Conservation (phyloP, 805 yeast species). For the Saccharomyces eubayanus region DNA sequence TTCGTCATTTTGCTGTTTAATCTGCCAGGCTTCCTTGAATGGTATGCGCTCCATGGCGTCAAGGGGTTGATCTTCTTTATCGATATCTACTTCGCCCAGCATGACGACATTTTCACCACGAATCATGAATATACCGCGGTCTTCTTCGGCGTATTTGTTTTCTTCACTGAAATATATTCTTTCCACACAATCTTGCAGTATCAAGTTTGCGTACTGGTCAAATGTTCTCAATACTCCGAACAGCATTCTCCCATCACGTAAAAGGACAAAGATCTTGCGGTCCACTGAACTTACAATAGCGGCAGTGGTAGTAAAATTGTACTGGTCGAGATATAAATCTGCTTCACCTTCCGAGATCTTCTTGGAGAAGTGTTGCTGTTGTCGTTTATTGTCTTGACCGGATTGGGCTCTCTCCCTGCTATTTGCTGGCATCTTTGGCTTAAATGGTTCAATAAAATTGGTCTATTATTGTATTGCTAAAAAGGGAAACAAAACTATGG, state of each 20-base stretch:
- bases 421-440: not conserved
- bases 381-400: not conserved
- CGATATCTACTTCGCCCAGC: conserved; percentile 89
- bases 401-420: conserved; percentile 1
- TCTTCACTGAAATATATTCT: conserved; percentile 59
- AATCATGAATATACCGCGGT: conserved; percentile 73
- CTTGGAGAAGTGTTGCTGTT: conserved; percentile 12
- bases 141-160: conserved; percentile 61
- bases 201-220: conserved; percentile 90
- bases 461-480: not conserved
- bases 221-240: conserved; percentile 89
- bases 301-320: conserved; percentile 81
- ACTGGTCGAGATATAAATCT: conserved; percentile 65
- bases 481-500: not conserved
- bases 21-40: conserved; percentile 51
- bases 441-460: not conserved
- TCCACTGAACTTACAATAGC: conserved; percentile 85
- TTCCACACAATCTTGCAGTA: conserved; percentile 84
- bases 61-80: conserved; percentile 67
- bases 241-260: conserved; percentile 83
- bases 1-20: conserved; percentile 28
- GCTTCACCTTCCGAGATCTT: conserved; percentile 36
- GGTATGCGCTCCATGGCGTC: conserved; percentile 48
- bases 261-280: conserved; percentile 68
- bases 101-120: conserved; percentile 95